Evolutionary conservation across 176 grass and related monocot species (phyloP).

Genomic region (Phragmites australis): DNA sequence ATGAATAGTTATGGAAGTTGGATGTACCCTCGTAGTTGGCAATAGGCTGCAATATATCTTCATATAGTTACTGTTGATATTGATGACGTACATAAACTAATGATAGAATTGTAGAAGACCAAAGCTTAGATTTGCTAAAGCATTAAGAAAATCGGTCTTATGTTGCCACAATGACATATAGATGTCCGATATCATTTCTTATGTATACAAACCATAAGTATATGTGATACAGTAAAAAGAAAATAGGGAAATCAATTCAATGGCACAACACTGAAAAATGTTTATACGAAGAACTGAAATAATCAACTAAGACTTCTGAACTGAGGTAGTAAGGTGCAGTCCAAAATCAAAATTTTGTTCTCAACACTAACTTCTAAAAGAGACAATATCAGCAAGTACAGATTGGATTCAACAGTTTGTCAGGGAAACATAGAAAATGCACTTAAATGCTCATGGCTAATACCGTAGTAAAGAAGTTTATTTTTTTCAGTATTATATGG

Average conservation of each 20-base stretch:
- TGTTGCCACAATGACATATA: not conserved
- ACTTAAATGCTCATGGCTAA: not conserved
- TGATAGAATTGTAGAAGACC: not conserved
- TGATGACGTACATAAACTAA: not conserved
- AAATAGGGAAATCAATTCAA: not conserved
- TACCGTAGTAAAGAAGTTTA: not conserved
- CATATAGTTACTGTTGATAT: not conserved
- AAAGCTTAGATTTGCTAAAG: not conserved
- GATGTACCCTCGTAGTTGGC: not conserved
- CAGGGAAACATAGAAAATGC: not conserved
- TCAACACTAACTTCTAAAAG: conserved; percentile 6
- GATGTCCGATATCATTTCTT: not conserved
- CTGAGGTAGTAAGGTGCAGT: conserved; percentile 7
- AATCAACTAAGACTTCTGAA: not conserved
- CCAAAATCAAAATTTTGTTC: not conserved
- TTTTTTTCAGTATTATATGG: not conserved
- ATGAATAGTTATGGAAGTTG: not conserved
- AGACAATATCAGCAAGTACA: conserved; percentile 12
- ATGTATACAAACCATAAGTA: not conserved
- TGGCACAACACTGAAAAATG: not conserved
- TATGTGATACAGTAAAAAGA: not conserved
- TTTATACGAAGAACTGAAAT: not conserved
- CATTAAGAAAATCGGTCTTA: not conserved
- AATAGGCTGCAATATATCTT: not conserved
- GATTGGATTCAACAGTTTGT: conserved; percentile 1